A percentile compares a stretch with the other conserved stretches of the same genome.
Evolutionary conservation across 306 rosid species (phyloP).

Genomic region (Trifolium repens): DNA sequence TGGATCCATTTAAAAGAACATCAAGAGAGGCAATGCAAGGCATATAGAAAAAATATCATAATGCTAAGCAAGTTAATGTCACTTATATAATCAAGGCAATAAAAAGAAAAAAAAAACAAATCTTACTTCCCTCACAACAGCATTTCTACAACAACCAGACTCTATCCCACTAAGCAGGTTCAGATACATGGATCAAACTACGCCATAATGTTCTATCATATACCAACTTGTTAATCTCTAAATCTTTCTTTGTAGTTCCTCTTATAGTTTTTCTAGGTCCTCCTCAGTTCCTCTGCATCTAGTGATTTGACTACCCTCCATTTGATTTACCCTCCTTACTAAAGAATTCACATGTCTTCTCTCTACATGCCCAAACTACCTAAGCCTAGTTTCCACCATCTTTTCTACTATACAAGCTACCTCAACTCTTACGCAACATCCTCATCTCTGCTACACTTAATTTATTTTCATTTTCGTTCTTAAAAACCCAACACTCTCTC

Average conservation of each 20-base stretch:
- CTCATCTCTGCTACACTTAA: no score
- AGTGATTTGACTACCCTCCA: not conserved
- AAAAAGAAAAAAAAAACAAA: not conserved
- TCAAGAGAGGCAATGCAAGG: constrained; percentile 33
- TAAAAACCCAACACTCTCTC: no score
- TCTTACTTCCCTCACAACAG: not conserved
- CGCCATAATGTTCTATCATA: not conserved
- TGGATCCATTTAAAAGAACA: constrained; percentile 19
- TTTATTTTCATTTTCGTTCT: no score
- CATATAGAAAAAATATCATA: constrained; percentile 23
- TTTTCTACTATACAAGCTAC: no score
- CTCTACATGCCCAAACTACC: not conserved
- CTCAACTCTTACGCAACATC: no score
- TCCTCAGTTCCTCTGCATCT: not conserved
- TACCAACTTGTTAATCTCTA: not conserved
- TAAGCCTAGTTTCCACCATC: not conserved
- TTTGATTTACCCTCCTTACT: not conserved
- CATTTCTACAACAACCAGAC: not conserved
- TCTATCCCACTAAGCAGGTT: not conserved
- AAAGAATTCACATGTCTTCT: not conserved
- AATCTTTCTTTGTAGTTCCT: no score
- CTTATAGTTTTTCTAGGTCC: not conserved
- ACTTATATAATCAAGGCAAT: constrained; percentile 3
- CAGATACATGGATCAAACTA: not conserved
- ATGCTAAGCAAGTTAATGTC: constrained; percentile 9